Conservation (phyloP, 1,139 yeast genomes). For the Magnusiomyces tetraspermus region DNA sequence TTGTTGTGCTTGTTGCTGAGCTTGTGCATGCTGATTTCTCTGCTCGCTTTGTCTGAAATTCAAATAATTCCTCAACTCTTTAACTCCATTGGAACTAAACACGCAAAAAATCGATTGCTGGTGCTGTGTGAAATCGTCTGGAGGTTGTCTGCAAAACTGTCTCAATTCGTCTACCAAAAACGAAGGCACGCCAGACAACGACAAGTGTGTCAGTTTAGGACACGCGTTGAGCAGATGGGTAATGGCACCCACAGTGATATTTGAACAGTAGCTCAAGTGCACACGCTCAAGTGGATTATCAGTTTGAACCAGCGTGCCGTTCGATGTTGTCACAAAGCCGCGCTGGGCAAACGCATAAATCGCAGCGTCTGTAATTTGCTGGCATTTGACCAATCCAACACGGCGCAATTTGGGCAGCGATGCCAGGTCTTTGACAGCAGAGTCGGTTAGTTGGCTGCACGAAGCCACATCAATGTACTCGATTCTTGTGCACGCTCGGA, state of each 20-base stretch:
- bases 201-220: constrained; percentile 78
- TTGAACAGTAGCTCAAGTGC: constrained; percentile 84
- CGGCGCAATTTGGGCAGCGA: constrained; percentile 73
- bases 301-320: constrained; percentile 7
- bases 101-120: constrained; percentile 88
- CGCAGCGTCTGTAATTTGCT: constrained; percentile 79
- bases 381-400: constrained; percentile 89
- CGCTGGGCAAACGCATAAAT: constrained; percentile 67
- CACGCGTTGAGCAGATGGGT: constrained; percentile 62
- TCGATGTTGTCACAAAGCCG: constrained; percentile 37
- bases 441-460: constrained; percentile 81
- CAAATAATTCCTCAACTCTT: constrained; percentile 42
- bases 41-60: background rate
- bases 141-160: constrained; percentile 87
- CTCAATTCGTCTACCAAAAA: constrained; percentile 81
- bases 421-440: constrained; percentile 69
- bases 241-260: constrained; percentile 43
- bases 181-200: constrained; percentile 85
- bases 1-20: background rate
- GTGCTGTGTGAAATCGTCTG: constrained; percentile 81
- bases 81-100: constrained; percentile 85
- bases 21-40: background rate
- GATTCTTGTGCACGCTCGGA: constrained; percentile 70
- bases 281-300: constrained; percentile 77
- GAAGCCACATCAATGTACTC: constrained; percentile 94